These are phyloP conservation scores for Amanita pallidorosea DNA, from an alignment of 768 basidiomycete genomes.

Conservation along the genomic window DNA sequence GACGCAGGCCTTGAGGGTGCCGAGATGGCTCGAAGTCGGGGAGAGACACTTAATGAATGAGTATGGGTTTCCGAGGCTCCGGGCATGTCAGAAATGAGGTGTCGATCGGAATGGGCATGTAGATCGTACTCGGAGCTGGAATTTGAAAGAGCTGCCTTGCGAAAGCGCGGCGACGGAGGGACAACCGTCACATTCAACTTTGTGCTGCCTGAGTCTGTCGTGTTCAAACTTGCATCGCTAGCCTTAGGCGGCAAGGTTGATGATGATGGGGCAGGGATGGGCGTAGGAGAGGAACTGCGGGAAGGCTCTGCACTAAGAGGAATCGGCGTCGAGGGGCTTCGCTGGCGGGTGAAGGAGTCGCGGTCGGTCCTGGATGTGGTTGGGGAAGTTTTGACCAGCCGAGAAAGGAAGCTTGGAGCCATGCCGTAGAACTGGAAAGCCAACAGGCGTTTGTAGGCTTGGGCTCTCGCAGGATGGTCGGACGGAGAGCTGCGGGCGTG, in stretches of 20 bases:
- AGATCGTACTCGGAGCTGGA: slow-evolving; percentile 1
- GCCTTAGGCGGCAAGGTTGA: neutral
- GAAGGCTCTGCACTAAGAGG: neutral
- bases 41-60: neutral
- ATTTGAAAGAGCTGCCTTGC: neutral
- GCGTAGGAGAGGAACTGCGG: neutral
- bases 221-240: neutral
- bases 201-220: neutral
- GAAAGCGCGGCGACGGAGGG: slow-evolving; percentile 1
- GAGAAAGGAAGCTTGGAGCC: slow-evolving; percentile 5
- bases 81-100: neutral
- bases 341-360: neutral
- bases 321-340: slow-evolving; percentile 1
- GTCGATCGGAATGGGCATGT: neutral
- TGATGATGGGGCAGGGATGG: neutral
- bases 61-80: neutral
- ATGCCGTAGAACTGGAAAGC: neutral
- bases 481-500: too few relatives aligned
- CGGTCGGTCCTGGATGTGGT: neutral
- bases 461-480: too few relatives aligned
- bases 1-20: slow-evolving; percentile 6
- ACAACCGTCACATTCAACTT: slow-evolving; percentile 1
- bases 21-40: slow-evolving; percentile 5
- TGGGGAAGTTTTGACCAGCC: slow-evolving; percentile 5
- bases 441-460: neutral